Evolutionary conservation across 129 eudicot genomes (phyloP).

Genomic region (Pseudognaphalium luteoalbum): DNA sequence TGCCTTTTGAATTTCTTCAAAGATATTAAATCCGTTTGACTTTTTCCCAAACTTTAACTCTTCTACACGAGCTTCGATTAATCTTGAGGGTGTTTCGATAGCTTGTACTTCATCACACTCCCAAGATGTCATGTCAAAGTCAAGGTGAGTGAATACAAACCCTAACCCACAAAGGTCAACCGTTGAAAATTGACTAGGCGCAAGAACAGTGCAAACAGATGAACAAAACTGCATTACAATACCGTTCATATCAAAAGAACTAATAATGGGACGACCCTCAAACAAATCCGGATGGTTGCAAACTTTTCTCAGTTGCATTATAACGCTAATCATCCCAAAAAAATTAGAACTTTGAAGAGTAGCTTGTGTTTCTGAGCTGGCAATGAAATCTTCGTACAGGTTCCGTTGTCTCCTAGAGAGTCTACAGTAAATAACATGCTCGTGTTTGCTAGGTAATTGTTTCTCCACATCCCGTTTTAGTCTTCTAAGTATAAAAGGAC

Average conservation of each 20-base stretch:
- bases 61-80: conserved; percentile 54
- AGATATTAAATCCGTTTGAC: conserved; percentile 62
- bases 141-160: conserved; percentile 74
- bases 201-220: conserved; percentile 64
- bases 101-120: conserved; percentile 80
- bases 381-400: conserved; percentile 94
- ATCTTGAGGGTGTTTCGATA: conserved; percentile 72
- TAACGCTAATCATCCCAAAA: conserved; percentile 95
- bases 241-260: conserved; percentile 92
- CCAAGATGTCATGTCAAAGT: conserved; percentile 84
- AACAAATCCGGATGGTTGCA: conserved; percentile 98
- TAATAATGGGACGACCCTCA: conserved; percentile 98
- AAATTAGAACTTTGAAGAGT: conserved; percentile 83
- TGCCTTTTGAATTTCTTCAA: conserved; percentile 83
- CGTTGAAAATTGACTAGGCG: conserved; percentile 50
- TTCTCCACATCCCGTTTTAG: conserved; percentile 96
- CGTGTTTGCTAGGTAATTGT: conserved; percentile 85
- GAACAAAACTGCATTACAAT: conserved; percentile 77
- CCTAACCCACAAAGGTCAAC: conserved; percentile 78
- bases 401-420: conserved; percentile 95
- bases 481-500: conserved; percentile 96
- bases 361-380: conserved; percentile 96
- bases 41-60: conserved; percentile 39
- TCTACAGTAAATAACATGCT: conserved; percentile 89
- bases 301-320: conserved; percentile 97